phyloP scores from a whole-genome alignment of 768 basidiomycete genomes.

The Lentinula detonsa region DNA sequence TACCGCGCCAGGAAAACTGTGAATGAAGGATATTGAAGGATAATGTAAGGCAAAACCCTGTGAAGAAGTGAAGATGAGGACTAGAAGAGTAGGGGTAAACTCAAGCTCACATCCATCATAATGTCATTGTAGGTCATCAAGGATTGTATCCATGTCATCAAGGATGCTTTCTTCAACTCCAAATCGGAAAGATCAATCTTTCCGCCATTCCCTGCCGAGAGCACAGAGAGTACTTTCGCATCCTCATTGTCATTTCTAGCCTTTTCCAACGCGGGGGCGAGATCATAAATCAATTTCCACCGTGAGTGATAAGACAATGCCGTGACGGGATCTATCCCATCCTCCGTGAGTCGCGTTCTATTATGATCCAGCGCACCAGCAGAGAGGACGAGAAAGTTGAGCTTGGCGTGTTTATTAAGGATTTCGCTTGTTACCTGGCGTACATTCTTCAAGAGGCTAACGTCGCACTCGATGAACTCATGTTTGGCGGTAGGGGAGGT shows the following conservation, averaged over 20 bases:
- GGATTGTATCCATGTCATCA: slow-evolving; percentile 12
- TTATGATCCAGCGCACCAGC: slow-evolving; percentile 21
- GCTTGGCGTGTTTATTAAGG: slow-evolving; percentile 15
- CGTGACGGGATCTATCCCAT: slow-evolving; percentile 26
- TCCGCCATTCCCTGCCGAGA: slow-evolving; percentile 15
- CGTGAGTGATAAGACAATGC: slow-evolving; percentile 28
- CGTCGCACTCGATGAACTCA: slow-evolving; percentile 28
- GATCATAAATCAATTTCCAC: slow-evolving; percentile 27
- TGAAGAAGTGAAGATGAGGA: neutral
- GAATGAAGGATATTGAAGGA: neutral
- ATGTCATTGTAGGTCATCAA: slow-evolving; percentile 27
- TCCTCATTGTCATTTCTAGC: slow-evolving; percentile 27
- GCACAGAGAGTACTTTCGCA: slow-evolving; percentile 25
- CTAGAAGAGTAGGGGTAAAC: neutral
- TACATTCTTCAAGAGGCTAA: slow-evolving; percentile 24
- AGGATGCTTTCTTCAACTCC: slow-evolving; percentile 22
- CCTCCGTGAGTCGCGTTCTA: slow-evolving; percentile 21
- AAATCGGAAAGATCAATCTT: slow-evolving; percentile 23
- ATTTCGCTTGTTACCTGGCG: slow-evolving; percentile 18
- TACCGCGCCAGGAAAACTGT: neutral
- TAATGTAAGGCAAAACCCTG: neutral
- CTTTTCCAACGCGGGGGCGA: slow-evolving; percentile 22
- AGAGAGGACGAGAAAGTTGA: slow-evolving; percentile 16
- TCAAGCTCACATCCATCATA: slow-evolving; percentile 23
- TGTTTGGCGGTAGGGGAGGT: slow-evolving; percentile 12